Evolutionary conservation across 129 eudicot genomes (phyloP).

Genomic region (Rutidosis leptorrhynchoides): DNA sequence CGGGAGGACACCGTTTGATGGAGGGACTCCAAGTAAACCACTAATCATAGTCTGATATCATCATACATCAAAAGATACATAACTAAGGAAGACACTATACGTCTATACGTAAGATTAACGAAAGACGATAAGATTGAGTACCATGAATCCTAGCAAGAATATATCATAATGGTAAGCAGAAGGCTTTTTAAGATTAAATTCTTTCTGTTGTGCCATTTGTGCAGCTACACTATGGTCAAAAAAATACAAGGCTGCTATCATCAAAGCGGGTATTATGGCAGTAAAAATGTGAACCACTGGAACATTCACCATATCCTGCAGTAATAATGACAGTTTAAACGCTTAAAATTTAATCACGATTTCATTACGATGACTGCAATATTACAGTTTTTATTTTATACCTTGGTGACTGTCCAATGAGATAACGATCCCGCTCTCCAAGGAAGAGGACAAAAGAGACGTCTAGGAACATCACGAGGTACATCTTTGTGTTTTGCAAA

Average conservation of each 20-base stretch:
- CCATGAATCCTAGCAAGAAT: conserved; percentile 86
- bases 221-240: conserved; percentile 98
- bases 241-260: conserved; percentile 94
- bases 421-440: conserved; percentile 70
- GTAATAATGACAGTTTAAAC: conserved; percentile 11
- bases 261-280: conserved; percentile 74
- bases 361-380: neutral
- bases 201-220: conserved; percentile 93
- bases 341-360: neutral
- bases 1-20: conserved; percentile 86
- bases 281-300: conserved; percentile 65
- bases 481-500: conserved; percentile 50
- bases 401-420: conserved; percentile 82
- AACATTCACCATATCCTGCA: conserved; percentile 77
- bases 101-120: neutral
- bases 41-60: conserved; percentile 68
- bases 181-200: conserved; percentile 86
- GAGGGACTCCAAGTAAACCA: conserved; percentile 85
- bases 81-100: conserved; percentile 1
- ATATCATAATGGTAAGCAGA: conserved; percentile 87
- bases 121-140: conserved; percentile 22
- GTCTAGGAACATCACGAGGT: conserved; percentile 71
- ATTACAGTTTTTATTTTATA: conserved; percentile 15
- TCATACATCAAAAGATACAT: conserved; percentile 10
- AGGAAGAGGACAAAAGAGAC: conserved; percentile 74